A percentile compares a stretch with the other conserved stretches of the same genome.
Conservation (phyloP, 805 yeast species). For the Starmerella floris region DNA sequence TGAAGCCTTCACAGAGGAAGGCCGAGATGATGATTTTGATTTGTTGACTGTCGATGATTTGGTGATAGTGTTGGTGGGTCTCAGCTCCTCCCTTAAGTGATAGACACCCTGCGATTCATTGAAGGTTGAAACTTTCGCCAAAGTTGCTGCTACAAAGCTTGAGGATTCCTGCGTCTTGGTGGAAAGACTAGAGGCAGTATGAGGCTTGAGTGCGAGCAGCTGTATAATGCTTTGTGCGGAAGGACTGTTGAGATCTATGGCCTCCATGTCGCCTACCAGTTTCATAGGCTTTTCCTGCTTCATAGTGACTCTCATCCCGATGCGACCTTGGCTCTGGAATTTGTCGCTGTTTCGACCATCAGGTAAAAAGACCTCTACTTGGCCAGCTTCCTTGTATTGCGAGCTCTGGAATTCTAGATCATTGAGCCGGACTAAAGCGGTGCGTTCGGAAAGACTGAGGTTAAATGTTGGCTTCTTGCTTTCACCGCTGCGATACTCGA, state of each 20-base stretch:
- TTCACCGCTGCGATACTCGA: background rate
- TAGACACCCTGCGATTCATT: slow-evolving; percentile 9
- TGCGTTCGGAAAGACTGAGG: slow-evolving; percentile 9
- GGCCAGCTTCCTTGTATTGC: slow-evolving; percentile 19
- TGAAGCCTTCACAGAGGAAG: background rate
- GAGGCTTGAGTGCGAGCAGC: slow-evolving; percentile 8
- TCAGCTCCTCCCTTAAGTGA: slow-evolving; percentile 21
- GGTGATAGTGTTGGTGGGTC: background rate
- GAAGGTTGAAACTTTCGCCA: slow-evolving; percentile 2
- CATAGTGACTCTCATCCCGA: slow-evolving; percentile 14
- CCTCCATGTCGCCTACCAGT: background rate
- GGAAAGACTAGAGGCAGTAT: slow-evolving; percentile 2
- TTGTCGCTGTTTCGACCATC: background rate
- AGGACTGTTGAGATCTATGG: slow-evolving; percentile 7
- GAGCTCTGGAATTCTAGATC: slow-evolving; percentile 14
- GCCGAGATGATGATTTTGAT: background rate
- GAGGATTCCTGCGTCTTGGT: slow-evolving; percentile 8
- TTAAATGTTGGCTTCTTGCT: background rate
- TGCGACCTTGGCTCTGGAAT: slow-evolving; percentile 15
- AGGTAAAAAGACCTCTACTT: slow-evolving; percentile 15
- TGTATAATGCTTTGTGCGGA: slow-evolving; percentile 7
- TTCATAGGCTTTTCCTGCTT: slow-evolving; percentile 8
- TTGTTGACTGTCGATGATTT: background rate
- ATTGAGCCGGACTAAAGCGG: slow-evolving; percentile 14
- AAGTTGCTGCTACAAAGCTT: slow-evolving; percentile 5